Conservation (phyloP, 352 stramenopile genomes). For the Phytophthora uliginosa region DNA sequence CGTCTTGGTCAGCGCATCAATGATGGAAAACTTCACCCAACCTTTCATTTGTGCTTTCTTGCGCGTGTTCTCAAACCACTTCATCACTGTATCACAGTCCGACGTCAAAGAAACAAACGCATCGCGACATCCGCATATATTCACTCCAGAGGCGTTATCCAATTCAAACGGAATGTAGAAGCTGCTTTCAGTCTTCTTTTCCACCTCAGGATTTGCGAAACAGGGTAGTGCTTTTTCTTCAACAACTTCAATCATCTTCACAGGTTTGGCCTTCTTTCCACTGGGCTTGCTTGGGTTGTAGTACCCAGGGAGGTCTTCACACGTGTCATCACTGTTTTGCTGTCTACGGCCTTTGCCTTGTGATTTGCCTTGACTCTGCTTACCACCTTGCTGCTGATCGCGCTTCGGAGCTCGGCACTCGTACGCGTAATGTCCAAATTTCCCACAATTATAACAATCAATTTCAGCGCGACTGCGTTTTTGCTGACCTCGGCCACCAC, state of each 20-base stretch:
- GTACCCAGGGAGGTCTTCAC: constrained; percentile 7
- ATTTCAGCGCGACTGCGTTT: too few relatives aligned
- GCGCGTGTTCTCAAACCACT: constrained; percentile 6
- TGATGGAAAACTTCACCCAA: neutral
- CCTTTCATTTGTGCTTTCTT: neutral
- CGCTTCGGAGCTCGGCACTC: neutral
- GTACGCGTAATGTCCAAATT: too few relatives aligned
- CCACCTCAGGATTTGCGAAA: neutral
- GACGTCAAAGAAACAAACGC: constrained; percentile 6
- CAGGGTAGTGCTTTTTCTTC: neutral
- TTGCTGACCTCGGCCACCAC: too few relatives aligned
- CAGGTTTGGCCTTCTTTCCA: constrained; percentile 11
- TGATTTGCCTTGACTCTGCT: neutral
- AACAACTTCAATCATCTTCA: constrained; percentile 10
- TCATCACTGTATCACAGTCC: constrained; percentile 11
- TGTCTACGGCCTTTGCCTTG: neutral
- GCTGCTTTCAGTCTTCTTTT: neutral
- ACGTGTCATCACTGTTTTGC: constrained; percentile 1
- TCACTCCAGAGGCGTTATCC: constrained; percentile 14
- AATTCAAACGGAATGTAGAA: constrained; percentile 6
- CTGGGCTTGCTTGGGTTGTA: constrained; percentile 6
- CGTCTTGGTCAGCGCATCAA: neutral
- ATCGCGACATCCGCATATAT: constrained; percentile 20
- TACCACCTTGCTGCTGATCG: neutral
- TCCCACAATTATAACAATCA: too few relatives aligned